Percentiles rank a stretch among this genome's conserved stretches.
phyloP scores from a whole-genome alignment of 2,329 filamentous ascomycete species.

The Cladosporium sp. region DNA sequence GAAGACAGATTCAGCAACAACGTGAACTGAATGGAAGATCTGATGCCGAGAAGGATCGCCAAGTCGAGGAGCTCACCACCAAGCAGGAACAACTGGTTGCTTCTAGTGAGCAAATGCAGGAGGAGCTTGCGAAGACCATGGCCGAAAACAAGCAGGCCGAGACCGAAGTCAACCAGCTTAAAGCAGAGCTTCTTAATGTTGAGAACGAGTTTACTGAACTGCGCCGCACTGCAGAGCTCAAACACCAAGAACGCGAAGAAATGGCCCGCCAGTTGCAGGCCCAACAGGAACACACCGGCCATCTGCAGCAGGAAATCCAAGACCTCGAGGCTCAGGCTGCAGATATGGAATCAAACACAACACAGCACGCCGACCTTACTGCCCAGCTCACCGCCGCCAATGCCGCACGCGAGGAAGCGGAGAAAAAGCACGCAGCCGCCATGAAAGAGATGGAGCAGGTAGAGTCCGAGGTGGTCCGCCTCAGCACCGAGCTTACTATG shows the following conservation, averaged over 20 bases:
- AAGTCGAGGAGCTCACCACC: conserved; percentile 27
- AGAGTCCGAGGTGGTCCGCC: conserved; percentile 59
- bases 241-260: conserved; percentile 27
- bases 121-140: conserved; percentile 28
- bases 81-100: conserved; percentile 24
- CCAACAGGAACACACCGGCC: conserved; percentile 31
- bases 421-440: conserved; percentile 25
- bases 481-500: conserved; percentile 79
- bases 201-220: conserved; percentile 33
- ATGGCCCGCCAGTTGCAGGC: conserved; percentile 20
- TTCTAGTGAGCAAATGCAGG: conserved; percentile 25
- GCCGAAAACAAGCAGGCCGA: conserved; percentile 25
- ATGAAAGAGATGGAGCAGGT: conserved; percentile 37
- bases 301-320: conserved; percentile 27
- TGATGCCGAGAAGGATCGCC: conserved; percentile 52
- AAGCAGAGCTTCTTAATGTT: conserved; percentile 38
- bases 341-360: conserved; percentile 31
- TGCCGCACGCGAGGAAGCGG: conserved; percentile 20
- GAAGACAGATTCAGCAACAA: conserved; percentile 92
- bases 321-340: conserved; percentile 29
- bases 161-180: conserved; percentile 25
- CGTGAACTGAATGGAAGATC: conserved; percentile 86
- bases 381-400: conserved; percentile 19
- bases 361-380: conserved; percentile 13
- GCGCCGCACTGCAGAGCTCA: conserved; percentile 25